phyloP scores from a whole-genome alignment of 2,329 filamentous ascomycete species.

The Phaeomoniella chlamydospora region DNA sequence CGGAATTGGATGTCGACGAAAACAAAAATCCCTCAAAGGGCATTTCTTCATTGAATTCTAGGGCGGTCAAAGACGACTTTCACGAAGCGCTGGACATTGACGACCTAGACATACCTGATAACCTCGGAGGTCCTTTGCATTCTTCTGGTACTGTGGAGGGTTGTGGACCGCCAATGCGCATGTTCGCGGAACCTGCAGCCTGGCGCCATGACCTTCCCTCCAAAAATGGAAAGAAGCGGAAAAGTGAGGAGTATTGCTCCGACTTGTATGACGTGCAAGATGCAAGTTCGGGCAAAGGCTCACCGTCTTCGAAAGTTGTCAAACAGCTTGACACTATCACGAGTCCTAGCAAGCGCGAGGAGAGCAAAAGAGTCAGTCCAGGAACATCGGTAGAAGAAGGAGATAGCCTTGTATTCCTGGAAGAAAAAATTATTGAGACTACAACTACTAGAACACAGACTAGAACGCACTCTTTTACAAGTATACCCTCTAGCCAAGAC shows the following conservation, averaged over 20 bases:
- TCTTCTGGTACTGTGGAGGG: conserved; percentile 23
- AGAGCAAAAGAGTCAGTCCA: not conserved
- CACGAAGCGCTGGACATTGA: conserved; percentile 20
- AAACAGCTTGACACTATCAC: too few relatives aligned
- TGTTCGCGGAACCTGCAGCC: conserved; percentile 30
- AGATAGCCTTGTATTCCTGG: not conserved
- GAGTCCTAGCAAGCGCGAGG: not conserved
- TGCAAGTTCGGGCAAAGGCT: too few relatives aligned
- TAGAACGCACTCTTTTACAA: not conserved
- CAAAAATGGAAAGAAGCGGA: conserved; percentile 30
- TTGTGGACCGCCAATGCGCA: conserved; percentile 22
- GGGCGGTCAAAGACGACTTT: conserved; percentile 8
- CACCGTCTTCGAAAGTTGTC: too few relatives aligned
- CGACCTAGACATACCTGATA: conserved; percentile 29
- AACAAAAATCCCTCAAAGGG: too few relatives aligned
- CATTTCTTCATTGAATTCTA: too few relatives aligned
- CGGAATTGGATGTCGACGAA: too few relatives aligned
- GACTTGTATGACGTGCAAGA: conserved; percentile 14
- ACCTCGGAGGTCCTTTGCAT: conserved; percentile 17
- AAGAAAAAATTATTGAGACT: not conserved
- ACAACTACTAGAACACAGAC: not conserved
- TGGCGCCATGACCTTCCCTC: conserved; percentile 18
- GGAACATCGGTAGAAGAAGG: not conserved
- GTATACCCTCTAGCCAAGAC: not conserved
- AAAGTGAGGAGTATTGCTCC: conserved; percentile 30